Base-by-base conservation (phyloP, 129 eudicot species). In the Artemisia tridentata region DNA sequence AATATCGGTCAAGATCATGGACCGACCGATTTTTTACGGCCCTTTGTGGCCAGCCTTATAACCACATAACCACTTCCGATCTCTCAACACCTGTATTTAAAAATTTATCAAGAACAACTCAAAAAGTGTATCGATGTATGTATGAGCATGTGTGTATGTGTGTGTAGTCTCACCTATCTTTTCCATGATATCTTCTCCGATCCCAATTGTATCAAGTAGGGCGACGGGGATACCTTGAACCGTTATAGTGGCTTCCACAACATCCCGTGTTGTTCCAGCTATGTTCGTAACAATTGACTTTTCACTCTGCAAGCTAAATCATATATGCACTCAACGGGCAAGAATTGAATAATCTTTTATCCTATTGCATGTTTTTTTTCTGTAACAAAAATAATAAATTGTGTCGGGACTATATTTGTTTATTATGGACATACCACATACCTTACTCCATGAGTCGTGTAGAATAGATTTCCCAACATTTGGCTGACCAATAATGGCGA, bases 371-470 rank as follows among this genome's bases (percentile, higher is more conserved):
- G n/a, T n/a, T n/a, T n/a, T n/a, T 25, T 25, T 3, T 3, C 23
- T 20, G 1, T 20, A 1, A 23, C 27, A 23, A 23, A 23, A 23
- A 3, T 23, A 23, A 23, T 23, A 23, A 23, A 23, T 1, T 23
- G 27, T 23, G 27, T 3, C 27, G 2, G 27, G 27, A 23, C 27
- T 23, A 23, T 23, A 23, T 23, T 2, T 23, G 27, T 23, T 23
- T 23, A 23, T 23, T 23, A 23, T 23, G 27, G 27, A 23, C 2
- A 23, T 23, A 23, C 27, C 27, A 23, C 84, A 81, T 87, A 93
- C 99, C 88, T 84, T 93, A 87, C 97, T 89, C 99, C 99, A 93
- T n/a, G 99, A 96, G 84, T 93, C 90, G 27, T 87, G 93, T 51
- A 93, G 96, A 78, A 96, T 93, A 45, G 99, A 93, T 77, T 93